phyloP scores from a whole-genome alignment of 768 basidiomycete species.

The Kwoniella bestiolae region DNA sequence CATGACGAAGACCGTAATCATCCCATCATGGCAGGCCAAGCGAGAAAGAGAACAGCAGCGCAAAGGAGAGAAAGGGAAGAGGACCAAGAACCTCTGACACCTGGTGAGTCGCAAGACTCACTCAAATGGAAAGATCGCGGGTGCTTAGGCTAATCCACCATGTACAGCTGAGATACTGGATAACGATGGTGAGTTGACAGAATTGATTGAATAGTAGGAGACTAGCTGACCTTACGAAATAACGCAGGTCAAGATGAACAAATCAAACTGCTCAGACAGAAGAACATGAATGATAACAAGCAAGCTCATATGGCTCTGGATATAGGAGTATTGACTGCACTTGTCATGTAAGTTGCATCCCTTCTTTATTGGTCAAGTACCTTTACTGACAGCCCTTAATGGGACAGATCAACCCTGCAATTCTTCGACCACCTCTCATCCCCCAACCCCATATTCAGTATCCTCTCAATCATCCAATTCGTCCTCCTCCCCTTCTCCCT shows the following conservation, averaged over 20 bases:
- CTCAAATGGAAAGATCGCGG: background rate
- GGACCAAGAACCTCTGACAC: constrained; percentile 10
- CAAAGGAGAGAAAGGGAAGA: constrained; percentile 22
- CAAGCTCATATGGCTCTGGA: constrained; percentile 32
- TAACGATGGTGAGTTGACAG: constrained; percentile 16
- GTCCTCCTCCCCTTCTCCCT: constrained; percentile 44
- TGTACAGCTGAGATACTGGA: constrained; percentile 23
- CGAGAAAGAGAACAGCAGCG: constrained; percentile 29
- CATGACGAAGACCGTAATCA: no score
- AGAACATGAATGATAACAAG: constrained; percentile 33
- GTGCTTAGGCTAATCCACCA: constrained; percentile 1
- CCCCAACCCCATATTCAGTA: constrained; percentile 15
- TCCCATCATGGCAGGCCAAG: constrained; percentile 12
- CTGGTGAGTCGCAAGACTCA: constrained; percentile 4
- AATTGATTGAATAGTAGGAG: background rate
- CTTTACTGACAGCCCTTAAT: no score
- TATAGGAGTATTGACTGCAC: constrained; percentile 30
- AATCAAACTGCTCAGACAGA: constrained; percentile 27
- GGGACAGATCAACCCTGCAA: constrained; percentile 26
- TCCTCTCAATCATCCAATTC: constrained; percentile 25
- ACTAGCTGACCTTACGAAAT: background rate
- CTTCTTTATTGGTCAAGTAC: no score
- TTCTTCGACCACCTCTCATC: constrained; percentile 19
- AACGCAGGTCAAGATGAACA: constrained; percentile 41
- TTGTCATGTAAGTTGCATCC: constrained; percentile 30